phyloP scores from a whole-genome alignment of 176 grass and related monocot species.

The Paspalum notatum region DNA sequence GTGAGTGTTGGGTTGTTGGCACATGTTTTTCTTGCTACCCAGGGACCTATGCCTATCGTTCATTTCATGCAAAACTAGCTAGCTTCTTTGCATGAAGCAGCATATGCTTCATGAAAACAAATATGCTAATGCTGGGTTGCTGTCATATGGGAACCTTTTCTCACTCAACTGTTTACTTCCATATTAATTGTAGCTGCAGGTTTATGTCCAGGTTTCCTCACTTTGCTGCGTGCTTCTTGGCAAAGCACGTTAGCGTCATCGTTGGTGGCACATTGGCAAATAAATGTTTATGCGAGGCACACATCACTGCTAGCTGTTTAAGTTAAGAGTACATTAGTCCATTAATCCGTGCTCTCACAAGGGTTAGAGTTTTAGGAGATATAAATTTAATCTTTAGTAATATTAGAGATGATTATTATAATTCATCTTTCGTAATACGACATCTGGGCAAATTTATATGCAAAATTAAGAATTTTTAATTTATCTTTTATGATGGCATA shows the following conservation, averaged over 20 bases:
- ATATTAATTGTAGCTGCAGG: not conserved
- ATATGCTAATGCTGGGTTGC: not conserved
- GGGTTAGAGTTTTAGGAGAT: too few relatives aligned
- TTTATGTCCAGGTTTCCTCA: not conserved
- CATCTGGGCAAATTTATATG: too few relatives aligned
- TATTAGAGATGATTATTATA: too few relatives aligned
- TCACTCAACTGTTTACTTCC: not conserved
- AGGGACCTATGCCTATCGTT: not conserved
- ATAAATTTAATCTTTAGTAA: too few relatives aligned
- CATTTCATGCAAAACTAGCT: not conserved
- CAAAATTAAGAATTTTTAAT: too few relatives aligned
- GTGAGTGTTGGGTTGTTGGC: slow-evolving; percentile 34
- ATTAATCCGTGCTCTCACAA: too few relatives aligned
- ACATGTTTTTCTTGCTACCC: slow-evolving; percentile 50
- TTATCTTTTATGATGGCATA: too few relatives aligned
- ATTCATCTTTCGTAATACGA: too few relatives aligned
- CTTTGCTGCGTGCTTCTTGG: not conserved
- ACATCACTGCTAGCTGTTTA: too few relatives aligned
- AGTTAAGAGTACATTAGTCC: too few relatives aligned
- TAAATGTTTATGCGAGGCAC: too few relatives aligned
- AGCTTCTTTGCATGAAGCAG: not conserved
- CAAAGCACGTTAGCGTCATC: not conserved
- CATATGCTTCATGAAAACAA: not conserved
- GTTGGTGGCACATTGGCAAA: not conserved
- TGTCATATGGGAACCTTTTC: not conserved